Conservation (phyloP, 345 rosid species). For the Excoecaria cochinchinensis region DNA sequence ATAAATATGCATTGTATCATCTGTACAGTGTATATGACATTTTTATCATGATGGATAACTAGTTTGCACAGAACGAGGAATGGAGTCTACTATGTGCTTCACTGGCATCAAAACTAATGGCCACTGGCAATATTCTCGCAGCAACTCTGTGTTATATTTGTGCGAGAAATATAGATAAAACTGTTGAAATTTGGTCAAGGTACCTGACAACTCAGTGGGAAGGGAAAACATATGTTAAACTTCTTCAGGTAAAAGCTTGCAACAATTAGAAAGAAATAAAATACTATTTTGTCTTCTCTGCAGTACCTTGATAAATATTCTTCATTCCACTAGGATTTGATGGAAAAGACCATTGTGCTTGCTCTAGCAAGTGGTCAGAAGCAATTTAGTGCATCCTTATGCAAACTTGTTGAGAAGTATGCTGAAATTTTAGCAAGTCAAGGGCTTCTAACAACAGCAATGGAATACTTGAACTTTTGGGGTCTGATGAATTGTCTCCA, state of each 20-base stretch:
- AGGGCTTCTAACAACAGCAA: too few relatives aligned
- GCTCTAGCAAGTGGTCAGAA: slow-evolving; percentile 95
- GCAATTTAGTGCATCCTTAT: slow-evolving; percentile 81
- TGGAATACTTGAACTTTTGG: too few relatives aligned
- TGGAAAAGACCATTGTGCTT: slow-evolving; percentile 98
- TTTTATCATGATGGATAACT: too few relatives aligned
- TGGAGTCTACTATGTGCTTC: too few relatives aligned
- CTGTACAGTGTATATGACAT: too few relatives aligned
- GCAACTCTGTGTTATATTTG: slow-evolving; percentile 97
- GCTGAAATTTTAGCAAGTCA: too few relatives aligned
- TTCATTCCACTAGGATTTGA: slow-evolving; percentile 66
- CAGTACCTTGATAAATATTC: slow-evolving; percentile 14
- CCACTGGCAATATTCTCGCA: slow-evolving; percentile 71
- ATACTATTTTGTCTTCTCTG: slow-evolving; percentile 2
- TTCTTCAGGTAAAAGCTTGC: slow-evolving; percentile 75
- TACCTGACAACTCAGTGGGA: slow-evolving; percentile 61
- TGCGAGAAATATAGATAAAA: slow-evolving; percentile 93
- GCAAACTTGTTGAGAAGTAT: slow-evolving; percentile 97
- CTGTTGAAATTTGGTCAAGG: slow-evolving; percentile 98
- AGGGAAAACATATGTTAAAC: slow-evolving; percentile 80
- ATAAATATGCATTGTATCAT: too few relatives aligned
- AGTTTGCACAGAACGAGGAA: too few relatives aligned
- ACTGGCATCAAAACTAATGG: slow-evolving; percentile 81
- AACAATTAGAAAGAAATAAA: slow-evolving; percentile 17
- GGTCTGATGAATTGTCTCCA: too few relatives aligned